A percentile compares a stretch with the other conserved stretches of the same genome.
Evolutionary conservation across 306 rosid genomes (phyloP).

Genomic region (Malus sieversii): DNA sequence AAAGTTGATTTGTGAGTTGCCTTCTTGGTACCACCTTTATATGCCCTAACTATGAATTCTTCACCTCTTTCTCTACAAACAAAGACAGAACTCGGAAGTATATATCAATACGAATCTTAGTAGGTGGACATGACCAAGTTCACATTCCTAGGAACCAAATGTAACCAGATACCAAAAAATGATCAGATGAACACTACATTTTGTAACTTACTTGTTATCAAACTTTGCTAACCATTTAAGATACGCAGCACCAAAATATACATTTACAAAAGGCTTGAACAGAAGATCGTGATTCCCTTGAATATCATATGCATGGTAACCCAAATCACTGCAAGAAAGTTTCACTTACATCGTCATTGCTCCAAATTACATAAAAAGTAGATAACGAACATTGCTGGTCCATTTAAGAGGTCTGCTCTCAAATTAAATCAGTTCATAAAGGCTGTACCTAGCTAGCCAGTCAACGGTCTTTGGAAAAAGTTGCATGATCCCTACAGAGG

Average conservation of each 20-base stretch:
- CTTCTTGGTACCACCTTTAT: conserved; percentile 76
- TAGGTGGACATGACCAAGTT: not conserved
- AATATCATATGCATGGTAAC: conserved; percentile 36
- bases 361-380: conserved; percentile 1
- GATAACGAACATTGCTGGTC: not conserved
- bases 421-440: conserved; percentile 8
- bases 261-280: conserved; percentile 55
- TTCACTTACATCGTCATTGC: conserved; percentile 21
- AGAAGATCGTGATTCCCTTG: conserved; percentile 33
- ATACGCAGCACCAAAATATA: conserved; percentile 80
- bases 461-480: conserved; percentile 40
- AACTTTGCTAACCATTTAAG: conserved; percentile 60
- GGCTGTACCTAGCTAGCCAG: conserved; percentile 58
- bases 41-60: conserved; percentile 77
- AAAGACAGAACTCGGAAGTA: not conserved
- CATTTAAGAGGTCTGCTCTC: not conserved
- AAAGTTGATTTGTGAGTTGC: conserved; percentile 76
- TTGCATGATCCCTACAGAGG: conserved; percentile 69
- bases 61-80: conserved; percentile 73
- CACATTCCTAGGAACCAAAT: not conserved
- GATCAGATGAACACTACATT: not conserved
- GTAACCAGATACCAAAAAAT: not conserved
- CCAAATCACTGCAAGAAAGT: conserved; percentile 51
- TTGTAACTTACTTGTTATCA: conserved; percentile 50
- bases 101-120: conserved; percentile 9